These are phyloP conservation scores for Lunasporangiospora selenospora DNA, from an alignment of 192 early-diverging fungal species.

Conservation along the genomic window DNA sequence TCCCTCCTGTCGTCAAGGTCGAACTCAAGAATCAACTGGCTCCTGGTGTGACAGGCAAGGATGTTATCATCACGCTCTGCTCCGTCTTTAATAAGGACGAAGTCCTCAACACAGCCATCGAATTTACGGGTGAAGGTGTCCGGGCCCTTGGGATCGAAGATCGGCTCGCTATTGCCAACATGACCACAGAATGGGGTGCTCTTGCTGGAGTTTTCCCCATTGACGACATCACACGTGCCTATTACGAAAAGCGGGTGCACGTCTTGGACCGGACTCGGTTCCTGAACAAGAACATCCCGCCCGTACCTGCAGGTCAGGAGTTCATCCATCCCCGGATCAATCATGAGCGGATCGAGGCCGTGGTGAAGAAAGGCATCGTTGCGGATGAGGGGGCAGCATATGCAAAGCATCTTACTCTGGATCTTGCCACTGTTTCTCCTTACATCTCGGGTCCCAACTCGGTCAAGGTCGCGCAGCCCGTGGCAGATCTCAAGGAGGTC, in stretches of 20 bases:
- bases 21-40: slow-evolving; percentile 81
- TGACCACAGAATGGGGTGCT: slow-evolving; percentile 99
- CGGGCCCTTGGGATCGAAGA: slow-evolving; percentile 80
- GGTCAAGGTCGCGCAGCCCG: slow-evolving; percentile 90
- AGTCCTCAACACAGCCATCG: slow-evolving; percentile 96
- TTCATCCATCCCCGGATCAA: slow-evolving; percentile 68
- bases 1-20: slow-evolving; percentile 93
- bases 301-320: slow-evolving; percentile 45
- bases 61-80: slow-evolving; percentile 95
- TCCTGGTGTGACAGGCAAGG: slow-evolving; percentile 93
- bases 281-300: slow-evolving; percentile 59
- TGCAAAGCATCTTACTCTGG: slow-evolving; percentile 85
- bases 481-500: slow-evolving; percentile 76
- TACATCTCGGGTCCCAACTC: slow-evolving; percentile 95
- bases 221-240: slow-evolving; percentile 79
- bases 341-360: slow-evolving; percentile 48
- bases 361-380: slow-evolving; percentile 51
- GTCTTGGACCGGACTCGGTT: slow-evolving; percentile 56
- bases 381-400: slow-evolving; percentile 74
- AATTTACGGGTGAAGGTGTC: slow-evolving; percentile 86
- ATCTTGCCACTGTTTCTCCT: slow-evolving; percentile 87
- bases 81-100: slow-evolving; percentile 93
- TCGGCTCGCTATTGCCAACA: slow-evolving; percentile 95
- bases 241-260: slow-evolving; percentile 69
- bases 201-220: slow-evolving; percentile 97